Evolutionary conservation across 768 basidiomycete genomes (phyloP), one percentile per base, ranked within the genome.

Genomic region (Tylopilus balloui): DNA sequence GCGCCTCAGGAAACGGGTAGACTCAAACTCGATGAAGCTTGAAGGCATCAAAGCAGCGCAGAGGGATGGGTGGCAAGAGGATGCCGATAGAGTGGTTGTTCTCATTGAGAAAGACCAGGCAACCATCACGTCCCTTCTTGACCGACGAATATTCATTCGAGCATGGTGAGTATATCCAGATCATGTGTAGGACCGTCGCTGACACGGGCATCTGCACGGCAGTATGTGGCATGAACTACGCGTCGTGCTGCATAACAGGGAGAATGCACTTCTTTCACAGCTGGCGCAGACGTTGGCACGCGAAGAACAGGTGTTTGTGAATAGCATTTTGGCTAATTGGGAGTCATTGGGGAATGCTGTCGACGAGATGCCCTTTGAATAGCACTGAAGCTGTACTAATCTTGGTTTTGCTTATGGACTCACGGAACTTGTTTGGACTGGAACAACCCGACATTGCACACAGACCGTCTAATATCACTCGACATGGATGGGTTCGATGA

Each of bases 201-300:
- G 51, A 58, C 44, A 45, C 37, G 38, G 31, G 36, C 15, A 42
- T 45, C 39, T 32, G n/a, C 27, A 20, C 32, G 44, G 27, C 57
- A 92, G 93, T 56, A 80, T 96, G 79, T 97, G 93, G 92, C 89
- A 95, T 59, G 93, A 97, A 66, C 75, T 95, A n/a, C 83, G 90
- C 20, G 88, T 92, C 15, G 85, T 97, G 31, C 71, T 95, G 38
- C 92, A 96, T 67, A 92, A 94, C 55, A 76, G 87, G 47, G 93
- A 96, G 70, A 90, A 92, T 56, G 77, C 87, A 0, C 75, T 94
- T 29, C 69, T 94, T 23, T 86, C 87, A 0, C 75, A 84, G 52
- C 73, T 86, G 2, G 81, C 86, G 51, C 83, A 89, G 64, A 69
- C 71, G 1, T 88, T 93, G 64, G 82, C 84, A 3, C 75, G 75